Evolutionary conservation across 148 eudicot genomes (phyloP).

Genomic region (Cornus florida): DNA sequence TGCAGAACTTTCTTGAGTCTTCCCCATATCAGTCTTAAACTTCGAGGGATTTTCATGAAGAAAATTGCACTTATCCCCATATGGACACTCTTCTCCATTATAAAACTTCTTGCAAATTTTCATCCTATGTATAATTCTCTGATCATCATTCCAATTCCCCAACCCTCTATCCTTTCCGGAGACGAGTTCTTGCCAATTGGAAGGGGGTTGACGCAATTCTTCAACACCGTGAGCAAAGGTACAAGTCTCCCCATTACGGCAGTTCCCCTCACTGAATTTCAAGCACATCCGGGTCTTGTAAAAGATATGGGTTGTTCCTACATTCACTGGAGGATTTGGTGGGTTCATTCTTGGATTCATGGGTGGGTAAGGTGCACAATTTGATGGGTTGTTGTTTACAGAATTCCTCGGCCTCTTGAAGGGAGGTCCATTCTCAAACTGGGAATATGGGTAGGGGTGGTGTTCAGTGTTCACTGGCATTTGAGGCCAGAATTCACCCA

Average conservation of each 20-base stretch:
- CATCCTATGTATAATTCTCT: constrained; percentile 60
- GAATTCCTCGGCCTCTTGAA: constrained; percentile 48
- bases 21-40: constrained; percentile 29
- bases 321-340: constrained; percentile 36
- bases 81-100: constrained; percentile 94
- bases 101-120: constrained; percentile 85
- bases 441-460: constrained; percentile 28
- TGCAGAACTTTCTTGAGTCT: constrained; percentile 64
- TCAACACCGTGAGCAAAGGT: constrained; percentile 89
- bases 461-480: constrained; percentile 25
- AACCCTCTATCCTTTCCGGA: constrained; percentile 47
- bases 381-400: constrained; percentile 28
- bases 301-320: constrained; percentile 67
- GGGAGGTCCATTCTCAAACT: constrained; percentile 44
- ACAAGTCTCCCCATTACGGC: constrained; percentile 76
- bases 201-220: constrained; percentile 81
- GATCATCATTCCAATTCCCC: constrained; percentile 75
- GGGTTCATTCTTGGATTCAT: constrained; percentile 33
- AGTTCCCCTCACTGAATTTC: constrained; percentile 64
- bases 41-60: constrained; percentile 63
- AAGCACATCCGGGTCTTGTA: constrained; percentile 79
- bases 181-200: constrained; percentile 88
- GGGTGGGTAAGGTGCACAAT: constrained; percentile 23
- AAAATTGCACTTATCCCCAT: constrained; percentile 88
- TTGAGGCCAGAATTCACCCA: constrained; percentile 50